Evolutionary conservation across 345 rosid genomes (phyloP).

Genomic region (Salix udensis): DNA sequence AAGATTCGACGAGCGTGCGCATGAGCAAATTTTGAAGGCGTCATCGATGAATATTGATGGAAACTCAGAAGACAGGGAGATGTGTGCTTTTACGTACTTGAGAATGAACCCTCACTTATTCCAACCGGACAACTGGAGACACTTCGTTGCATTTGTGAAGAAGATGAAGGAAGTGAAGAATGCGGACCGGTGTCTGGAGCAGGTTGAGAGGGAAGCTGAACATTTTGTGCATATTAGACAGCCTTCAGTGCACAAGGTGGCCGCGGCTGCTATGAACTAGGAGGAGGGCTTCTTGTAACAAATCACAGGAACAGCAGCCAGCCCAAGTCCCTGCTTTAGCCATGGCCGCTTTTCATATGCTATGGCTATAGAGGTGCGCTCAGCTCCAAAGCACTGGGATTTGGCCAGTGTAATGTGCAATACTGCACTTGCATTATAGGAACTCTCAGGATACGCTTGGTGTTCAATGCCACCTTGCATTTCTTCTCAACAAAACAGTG

Average conservation of each 20-base stretch:
- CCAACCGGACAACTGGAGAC: slow-evolving; percentile 76
- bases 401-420: no score
- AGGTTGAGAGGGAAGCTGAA: slow-evolving; percentile 89
- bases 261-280: slow-evolving; percentile 46
- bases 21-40: slow-evolving; percentile 70
- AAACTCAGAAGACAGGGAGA: slow-evolving; percentile 39
- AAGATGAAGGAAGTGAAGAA: slow-evolving; percentile 84
- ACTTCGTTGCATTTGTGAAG: slow-evolving; percentile 82
- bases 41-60: slow-evolving; percentile 51
- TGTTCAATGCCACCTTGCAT: no score
- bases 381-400: not conserved
- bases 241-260: slow-evolving; percentile 76
- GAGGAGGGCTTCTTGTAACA: not conserved
- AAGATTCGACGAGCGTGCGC: slow-evolving; percentile 67
- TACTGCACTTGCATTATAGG: no score
- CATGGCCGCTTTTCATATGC: slow-evolving; percentile 26
- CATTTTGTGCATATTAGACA: slow-evolving; percentile 72
- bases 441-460: no score
- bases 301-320: not conserved
- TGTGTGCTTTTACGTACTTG: slow-evolving; percentile 96
- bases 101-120: slow-evolving; percentile 86
- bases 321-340: not conserved
- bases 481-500: no score
- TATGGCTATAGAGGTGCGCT: slow-evolving; percentile 13
- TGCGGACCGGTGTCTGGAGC: slow-evolving; percentile 53